Conservation (phyloP, 164 flowering plant genomes). For the Stephania cephalantha region DNA sequence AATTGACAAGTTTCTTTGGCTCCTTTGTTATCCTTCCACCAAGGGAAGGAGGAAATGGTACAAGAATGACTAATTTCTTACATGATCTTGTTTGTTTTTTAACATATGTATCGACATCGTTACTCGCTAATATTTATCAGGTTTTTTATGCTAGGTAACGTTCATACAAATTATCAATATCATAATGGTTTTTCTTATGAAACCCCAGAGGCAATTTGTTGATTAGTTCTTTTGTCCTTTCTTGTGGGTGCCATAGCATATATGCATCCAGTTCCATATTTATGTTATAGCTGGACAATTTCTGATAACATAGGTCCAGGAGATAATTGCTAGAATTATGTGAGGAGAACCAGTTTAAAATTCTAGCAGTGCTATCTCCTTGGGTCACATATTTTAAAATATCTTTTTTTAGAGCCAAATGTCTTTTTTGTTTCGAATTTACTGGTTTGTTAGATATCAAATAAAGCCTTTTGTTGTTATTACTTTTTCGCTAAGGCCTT, state of each 20-base stretch:
- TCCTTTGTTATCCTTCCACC: slow-evolving; percentile 62
- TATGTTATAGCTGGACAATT: background rate
- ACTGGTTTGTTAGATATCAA: background rate
- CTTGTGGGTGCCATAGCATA: background rate
- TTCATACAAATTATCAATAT: background rate
- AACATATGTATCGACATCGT: background rate
- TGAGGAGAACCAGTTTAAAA: background rate
- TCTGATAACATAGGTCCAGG: background rate
- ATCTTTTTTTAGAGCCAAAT: background rate
- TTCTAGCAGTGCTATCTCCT: background rate
- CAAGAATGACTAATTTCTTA: background rate
- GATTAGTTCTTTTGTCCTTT: background rate
- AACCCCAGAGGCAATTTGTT: background rate
- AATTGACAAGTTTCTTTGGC: slow-evolving; percentile 61
- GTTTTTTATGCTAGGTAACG: background rate
- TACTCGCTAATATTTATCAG: background rate
- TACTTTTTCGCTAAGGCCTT: background rate
- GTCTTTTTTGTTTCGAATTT: background rate
- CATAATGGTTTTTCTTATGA: too few species aligned
- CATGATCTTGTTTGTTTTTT: background rate
- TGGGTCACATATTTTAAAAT: too few species aligned
- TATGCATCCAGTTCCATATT: background rate
- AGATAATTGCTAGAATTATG: background rate
- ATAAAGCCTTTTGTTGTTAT: background rate
- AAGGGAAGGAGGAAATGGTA: slow-evolving; percentile 59